Evolutionary conservation across 495 filamentous ascomycete species (phyloP).

Genomic region (Penicillium ochrochloron): DNA sequence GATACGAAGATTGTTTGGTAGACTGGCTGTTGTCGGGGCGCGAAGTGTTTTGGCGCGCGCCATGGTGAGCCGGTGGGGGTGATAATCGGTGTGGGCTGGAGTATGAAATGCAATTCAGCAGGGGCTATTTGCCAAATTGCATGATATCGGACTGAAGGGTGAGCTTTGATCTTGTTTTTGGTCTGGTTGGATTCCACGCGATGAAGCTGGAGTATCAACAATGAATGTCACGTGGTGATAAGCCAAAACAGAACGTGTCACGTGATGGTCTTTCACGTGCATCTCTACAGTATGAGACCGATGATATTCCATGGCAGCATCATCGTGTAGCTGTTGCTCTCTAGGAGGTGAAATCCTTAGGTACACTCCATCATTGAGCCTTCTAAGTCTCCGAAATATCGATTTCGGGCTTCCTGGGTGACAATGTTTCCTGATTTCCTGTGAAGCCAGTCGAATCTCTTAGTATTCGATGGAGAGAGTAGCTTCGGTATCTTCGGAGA

Average conservation of each 20-base stretch:
- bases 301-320: too few species aligned
- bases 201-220: constrained; percentile 17
- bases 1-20: constrained; percentile 61
- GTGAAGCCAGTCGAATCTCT: too few species aligned
- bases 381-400: too few species aligned
- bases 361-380: too few species aligned
- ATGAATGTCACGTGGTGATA: constrained; percentile 36
- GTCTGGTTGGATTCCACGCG: constrained; percentile 11
- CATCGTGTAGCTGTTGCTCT: too few species aligned
- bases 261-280: not conserved
- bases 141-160: constrained; percentile 4
- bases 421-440: too few species aligned
- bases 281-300: too few species aligned
- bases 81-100: not conserved
- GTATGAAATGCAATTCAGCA: not conserved
- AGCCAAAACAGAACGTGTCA: constrained; percentile 1
- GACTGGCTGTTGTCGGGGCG: constrained; percentile 53
- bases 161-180: constrained; percentile 14
- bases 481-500: too few species aligned
- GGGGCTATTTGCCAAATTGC: constrained; percentile 1
- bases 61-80: constrained; percentile 30
- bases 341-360: too few species aligned
- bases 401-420: too few species aligned
- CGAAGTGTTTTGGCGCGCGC: constrained; percentile 48
- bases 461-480: too few species aligned